These are phyloP conservation scores for Bipolaris oryzae DNA, from an alignment of 2,329 filamentous ascomycete genomes.

Conservation along the genomic window DNA sequence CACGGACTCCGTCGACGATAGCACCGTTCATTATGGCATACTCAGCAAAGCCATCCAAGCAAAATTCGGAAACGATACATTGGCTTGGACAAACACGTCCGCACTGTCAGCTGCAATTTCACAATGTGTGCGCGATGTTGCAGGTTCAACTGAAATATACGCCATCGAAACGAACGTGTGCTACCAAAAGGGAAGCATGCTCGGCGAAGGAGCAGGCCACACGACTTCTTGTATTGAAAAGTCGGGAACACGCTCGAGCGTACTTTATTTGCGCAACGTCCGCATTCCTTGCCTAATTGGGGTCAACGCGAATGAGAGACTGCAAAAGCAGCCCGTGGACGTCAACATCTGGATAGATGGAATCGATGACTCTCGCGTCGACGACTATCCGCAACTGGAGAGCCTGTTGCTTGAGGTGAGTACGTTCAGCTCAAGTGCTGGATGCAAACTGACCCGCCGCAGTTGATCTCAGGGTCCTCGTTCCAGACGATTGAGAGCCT, in stretches of 20 bases:
- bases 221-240: slow-evolving; percentile 37
- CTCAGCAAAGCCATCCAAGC: slow-evolving; percentile 69
- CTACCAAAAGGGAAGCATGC: slow-evolving; percentile 71
- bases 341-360: slow-evolving; percentile 67
- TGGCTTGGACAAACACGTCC: slow-evolving; percentile 33
- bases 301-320: slow-evolving; percentile 73
- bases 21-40: slow-evolving; percentile 76
- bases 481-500: slow-evolving; percentile 58
- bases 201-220: slow-evolving; percentile 66
- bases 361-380: slow-evolving; percentile 49
- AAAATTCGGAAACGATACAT: slow-evolving; percentile 46
- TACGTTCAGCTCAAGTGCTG: not conserved
- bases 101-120: slow-evolving; percentile 27
- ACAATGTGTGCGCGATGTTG: slow-evolving; percentile 27
- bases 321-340: slow-evolving; percentile 68
- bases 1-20: slow-evolving; percentile 66
- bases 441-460: slow-evolving; percentile 19
- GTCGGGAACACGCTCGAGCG: slow-evolving; percentile 26
- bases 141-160: slow-evolving; percentile 34
- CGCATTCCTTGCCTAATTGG: slow-evolving; percentile 72
- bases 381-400: slow-evolving; percentile 65
- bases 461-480: slow-evolving; percentile 51
- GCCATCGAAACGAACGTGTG: slow-evolving; percentile 60
- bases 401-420: slow-evolving; percentile 66
- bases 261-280: slow-evolving; percentile 62